phyloP scores from a whole-genome alignment of 768 basidiomycete genomes.

The Wakefieldia striispora region DNA sequence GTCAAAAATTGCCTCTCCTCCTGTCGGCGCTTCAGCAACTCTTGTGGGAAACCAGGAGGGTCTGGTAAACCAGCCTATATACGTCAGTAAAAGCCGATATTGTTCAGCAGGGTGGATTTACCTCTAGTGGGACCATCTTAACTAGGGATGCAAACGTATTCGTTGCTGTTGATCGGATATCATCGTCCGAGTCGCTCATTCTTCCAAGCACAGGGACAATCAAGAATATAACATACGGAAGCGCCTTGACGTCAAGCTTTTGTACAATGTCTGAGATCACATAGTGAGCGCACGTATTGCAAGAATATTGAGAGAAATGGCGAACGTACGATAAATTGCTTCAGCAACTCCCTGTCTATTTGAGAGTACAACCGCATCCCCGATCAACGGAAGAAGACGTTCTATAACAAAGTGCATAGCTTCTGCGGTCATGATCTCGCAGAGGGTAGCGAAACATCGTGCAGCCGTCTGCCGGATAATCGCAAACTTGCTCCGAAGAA shows the following conservation, averaged over 20 bases:
- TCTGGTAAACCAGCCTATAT: constrained; percentile 92
- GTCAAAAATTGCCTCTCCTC: constrained; percentile 88
- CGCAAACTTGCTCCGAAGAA: constrained; percentile 82
- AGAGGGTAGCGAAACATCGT: constrained; percentile 83
- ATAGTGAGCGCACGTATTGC: constrained; percentile 9
- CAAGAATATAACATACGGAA: constrained; percentile 96
- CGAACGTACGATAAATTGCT: constrained; percentile 81
- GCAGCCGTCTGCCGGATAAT: constrained; percentile 90
- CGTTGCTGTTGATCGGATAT: constrained; percentile 91
- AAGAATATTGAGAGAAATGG: background rate
- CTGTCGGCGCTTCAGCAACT: constrained; percentile 81
- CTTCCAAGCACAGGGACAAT: constrained; percentile 94
- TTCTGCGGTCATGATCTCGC: constrained; percentile 78
- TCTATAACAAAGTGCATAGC: constrained; percentile 93
- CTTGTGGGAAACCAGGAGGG: constrained; percentile 87
- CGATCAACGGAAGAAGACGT: constrained; percentile 73
- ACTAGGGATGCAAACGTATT: constrained; percentile 96
- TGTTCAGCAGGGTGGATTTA: constrained; percentile 31
- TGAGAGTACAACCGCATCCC: constrained; percentile 68
- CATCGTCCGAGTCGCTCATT: constrained; percentile 94
- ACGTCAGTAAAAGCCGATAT: background rate
- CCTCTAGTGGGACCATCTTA: constrained; percentile 98
- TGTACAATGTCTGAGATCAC: constrained; percentile 76
- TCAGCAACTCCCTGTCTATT: constrained; percentile 91
- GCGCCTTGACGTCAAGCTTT: constrained; percentile 85